A percentile compares a stretch with the other conserved stretches of the same genome.
phyloP scores from a whole-genome alignment of 148 eudicot species.

The Agrostemma githago region DNA sequence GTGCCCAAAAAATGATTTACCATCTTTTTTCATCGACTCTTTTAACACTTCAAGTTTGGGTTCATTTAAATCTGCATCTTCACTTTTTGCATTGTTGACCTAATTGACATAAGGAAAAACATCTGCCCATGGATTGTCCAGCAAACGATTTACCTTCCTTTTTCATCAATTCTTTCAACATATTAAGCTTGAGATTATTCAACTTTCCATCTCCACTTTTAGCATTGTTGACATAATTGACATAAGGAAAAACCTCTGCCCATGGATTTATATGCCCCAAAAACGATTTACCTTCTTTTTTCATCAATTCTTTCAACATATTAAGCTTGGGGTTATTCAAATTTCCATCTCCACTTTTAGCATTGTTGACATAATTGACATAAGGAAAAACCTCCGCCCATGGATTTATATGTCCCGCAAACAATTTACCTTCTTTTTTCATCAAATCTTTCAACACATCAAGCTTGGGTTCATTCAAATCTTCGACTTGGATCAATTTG shows the following conservation, averaged over 20 bases:
- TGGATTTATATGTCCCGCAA: background rate
- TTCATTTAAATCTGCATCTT: background rate
- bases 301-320: background rate
- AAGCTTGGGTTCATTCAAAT: no score
- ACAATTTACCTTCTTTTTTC: background rate
- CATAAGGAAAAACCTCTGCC: background rate
- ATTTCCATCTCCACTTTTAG: background rate
- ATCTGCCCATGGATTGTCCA: background rate
- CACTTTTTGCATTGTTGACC: background rate
- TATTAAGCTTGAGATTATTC: no score
- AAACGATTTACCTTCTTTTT: background rate
- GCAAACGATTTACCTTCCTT: background rate
- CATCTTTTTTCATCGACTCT: background rate
- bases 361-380: background rate
- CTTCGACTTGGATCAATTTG: background rate
- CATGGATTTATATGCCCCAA: background rate
- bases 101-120: background rate
- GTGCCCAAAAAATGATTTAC: background rate
- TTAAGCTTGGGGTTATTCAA: background rate
- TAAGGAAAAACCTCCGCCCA: background rate
- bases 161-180: background rate
- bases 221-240: background rate
- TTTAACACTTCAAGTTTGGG: background rate
- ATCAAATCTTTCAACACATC: background rate
- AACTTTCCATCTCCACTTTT: background rate